Conservation (phyloP, 2,329 filamentous ascomycete species). For the Aspergillus sp. region DNA sequence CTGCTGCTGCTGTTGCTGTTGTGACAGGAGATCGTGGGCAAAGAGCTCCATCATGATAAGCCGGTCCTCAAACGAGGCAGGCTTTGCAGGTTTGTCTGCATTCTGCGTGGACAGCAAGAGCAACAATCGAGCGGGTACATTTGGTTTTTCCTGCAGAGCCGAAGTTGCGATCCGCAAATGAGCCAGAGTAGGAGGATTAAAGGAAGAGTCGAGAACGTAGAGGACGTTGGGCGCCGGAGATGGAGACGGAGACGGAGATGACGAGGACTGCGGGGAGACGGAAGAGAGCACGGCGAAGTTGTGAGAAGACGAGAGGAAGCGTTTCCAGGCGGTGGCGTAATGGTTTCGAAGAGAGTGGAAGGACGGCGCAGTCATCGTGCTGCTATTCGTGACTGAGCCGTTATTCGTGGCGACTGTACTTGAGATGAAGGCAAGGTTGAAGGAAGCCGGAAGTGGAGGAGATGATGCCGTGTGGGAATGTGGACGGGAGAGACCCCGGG, state of each 20-base stretch:
- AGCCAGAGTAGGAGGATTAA: conserved; percentile 56
- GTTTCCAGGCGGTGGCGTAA: conserved; percentile 24
- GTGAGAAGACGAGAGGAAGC: conserved; percentile 34
- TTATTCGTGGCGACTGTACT: too few relatives aligned
- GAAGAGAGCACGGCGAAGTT: conserved; percentile 27
- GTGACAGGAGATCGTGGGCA: conserved; percentile 34
- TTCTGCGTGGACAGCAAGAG: conserved; percentile 57
- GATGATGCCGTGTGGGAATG: too few relatives aligned
- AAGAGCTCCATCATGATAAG: conserved; percentile 43
- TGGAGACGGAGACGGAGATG: not conserved
- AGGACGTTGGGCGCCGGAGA: conserved; percentile 31
- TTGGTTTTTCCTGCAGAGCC: conserved; percentile 38
- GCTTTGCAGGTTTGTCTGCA: conserved; percentile 53
- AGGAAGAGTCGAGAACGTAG: conserved; percentile 58
- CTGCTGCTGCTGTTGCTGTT: conserved; percentile 15
- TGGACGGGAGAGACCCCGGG: too few relatives aligned
- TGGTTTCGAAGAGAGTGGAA: too few relatives aligned
- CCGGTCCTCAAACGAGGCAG: conserved; percentile 41
- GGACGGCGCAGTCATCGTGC: too few relatives aligned
- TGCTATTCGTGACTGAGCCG: too few relatives aligned
- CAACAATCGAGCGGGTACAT: conserved; percentile 38
- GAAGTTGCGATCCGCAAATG: conserved; percentile 49
- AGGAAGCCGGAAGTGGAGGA: too few relatives aligned
- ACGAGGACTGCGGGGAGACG: conserved; percentile 7
- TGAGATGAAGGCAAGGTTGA: too few relatives aligned